Evolutionary conservation across 257 asterid genomes (phyloP), one percentile per base, ranked within the genome.

Genomic region (Solanum bukasovii): DNA sequence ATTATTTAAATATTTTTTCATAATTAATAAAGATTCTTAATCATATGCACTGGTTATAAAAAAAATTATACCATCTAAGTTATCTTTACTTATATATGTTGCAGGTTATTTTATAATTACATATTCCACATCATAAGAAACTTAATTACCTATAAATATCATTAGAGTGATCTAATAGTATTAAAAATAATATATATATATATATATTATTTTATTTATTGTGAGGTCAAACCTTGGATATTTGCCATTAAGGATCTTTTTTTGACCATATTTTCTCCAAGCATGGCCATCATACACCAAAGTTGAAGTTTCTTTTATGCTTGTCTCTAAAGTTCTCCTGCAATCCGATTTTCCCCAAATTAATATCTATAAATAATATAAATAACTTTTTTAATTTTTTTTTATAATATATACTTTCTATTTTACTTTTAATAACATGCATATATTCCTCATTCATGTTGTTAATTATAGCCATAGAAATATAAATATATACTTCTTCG

Each of bases 181-280:
- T 49, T 13, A 16, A 49, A 49, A 14, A 44, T 11, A 44, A 11
- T 40, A 40, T 42, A 12, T 44, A 12, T 42, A 12, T 44, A 42
- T 42, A 42, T 42, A 3, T 46, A 46, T 46, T 29, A 29, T 29
- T 29, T 29, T 29, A 13, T 13, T 13, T 46, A 0, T 46, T 37
- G 27, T 25, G 65, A 84, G 71, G 34, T 74, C 86, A 46, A 87
- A 89, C 98, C 98, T 94, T 2, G 98, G 98, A 87, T 92, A 87
- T 37, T 84, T 72, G 89, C 93, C 84, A 23, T 90, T 21, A 77
- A 91, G 94, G 91, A 95, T 93, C 1, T 9, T 35, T 56, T 95
- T 95, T 86, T 95, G 96, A 21, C 98, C 98, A 79, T 94, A 95
- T 88, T 95, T 95, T 88, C 98, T 94, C 98, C 98, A 95, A 29